phyloP scores from a whole-genome alignment of 192 early-diverging fungal genomes.

The Coemansia sp. region DNA sequence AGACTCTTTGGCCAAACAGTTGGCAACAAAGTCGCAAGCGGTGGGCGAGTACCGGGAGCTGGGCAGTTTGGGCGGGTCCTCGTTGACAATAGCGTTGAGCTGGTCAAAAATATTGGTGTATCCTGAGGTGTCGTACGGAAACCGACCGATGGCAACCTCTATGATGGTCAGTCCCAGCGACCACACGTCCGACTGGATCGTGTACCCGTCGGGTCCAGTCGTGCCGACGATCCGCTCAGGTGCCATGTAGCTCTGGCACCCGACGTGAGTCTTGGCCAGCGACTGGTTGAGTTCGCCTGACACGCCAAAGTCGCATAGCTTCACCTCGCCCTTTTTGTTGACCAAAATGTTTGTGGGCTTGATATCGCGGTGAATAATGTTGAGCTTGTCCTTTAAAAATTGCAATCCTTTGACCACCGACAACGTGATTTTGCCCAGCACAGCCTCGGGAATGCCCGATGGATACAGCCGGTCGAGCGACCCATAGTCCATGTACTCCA shows the following conservation, averaged over 20 bases:
- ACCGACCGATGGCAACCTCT: slow-evolving; percentile 78
- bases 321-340: slow-evolving; percentile 83
- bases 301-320: slow-evolving; percentile 96
- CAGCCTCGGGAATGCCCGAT: slow-evolving; percentile 76
- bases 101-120: slow-evolving; percentile 83
- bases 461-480: slow-evolving; percentile 85
- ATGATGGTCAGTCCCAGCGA: slow-evolving; percentile 85
- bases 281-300: slow-evolving; percentile 86
- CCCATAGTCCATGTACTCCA: slow-evolving; percentile 98
- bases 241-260: slow-evolving; percentile 96
- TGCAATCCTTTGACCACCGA: slow-evolving; percentile 79
- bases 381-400: slow-evolving; percentile 84
- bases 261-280: slow-evolving; percentile 89
- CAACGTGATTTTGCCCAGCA: slow-evolving; percentile 71
- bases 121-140: slow-evolving; percentile 70
- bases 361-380: slow-evolving; percentile 92
- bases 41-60: slow-evolving; percentile 62
- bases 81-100: slow-evolving; percentile 81
- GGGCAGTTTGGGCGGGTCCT: slow-evolving; percentile 72
- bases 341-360: slow-evolving; percentile 95
- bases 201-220: slow-evolving; percentile 64
- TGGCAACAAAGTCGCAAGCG: slow-evolving; percentile 75
- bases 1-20: slow-evolving; percentile 75
- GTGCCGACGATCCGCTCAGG: slow-evolving; percentile 81
- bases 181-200: slow-evolving; percentile 92